These are phyloP conservation scores for Lyophyllum decastes DNA, from an alignment of 768 basidiomycete genomes.

Conservation along the genomic window DNA sequence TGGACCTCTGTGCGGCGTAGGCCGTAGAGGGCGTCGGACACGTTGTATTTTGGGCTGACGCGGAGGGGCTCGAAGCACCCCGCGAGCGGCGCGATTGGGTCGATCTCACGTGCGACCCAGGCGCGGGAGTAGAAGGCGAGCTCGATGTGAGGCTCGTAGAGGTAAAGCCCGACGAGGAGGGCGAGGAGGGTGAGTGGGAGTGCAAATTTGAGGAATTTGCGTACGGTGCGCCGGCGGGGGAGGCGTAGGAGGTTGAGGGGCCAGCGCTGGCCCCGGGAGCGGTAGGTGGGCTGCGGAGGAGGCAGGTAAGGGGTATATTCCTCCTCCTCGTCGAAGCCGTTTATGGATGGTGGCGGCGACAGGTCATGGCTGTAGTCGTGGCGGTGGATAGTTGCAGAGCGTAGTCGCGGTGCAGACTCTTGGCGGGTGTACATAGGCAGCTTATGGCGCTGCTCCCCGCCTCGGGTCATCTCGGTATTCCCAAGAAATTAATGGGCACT, in stretches of 20 bases:
- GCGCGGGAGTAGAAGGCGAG: constrained; percentile 72
- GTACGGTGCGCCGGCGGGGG: constrained; percentile 36
- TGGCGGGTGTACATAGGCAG: constrained; percentile 45
- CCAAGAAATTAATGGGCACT: neutral
- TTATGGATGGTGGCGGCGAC: constrained; percentile 23
- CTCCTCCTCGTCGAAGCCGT: constrained; percentile 15
- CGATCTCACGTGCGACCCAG: constrained; percentile 78
- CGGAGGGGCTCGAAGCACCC: constrained; percentile 73
- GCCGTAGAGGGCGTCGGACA: constrained; percentile 63
- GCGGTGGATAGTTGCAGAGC: constrained; percentile 23
- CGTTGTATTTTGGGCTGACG: constrained; percentile 68
- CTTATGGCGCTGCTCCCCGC: constrained; percentile 45
- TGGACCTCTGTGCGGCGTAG: constrained; percentile 72
- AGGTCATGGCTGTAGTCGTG: constrained; percentile 12
- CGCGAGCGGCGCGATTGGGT: constrained; percentile 58
- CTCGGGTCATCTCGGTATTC: constrained; percentile 32
- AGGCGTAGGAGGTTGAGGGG: constrained; percentile 20
- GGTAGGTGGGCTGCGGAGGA: constrained; percentile 24
- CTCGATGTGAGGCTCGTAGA: constrained; percentile 87
- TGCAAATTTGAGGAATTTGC: constrained; percentile 43
- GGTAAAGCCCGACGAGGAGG: constrained; percentile 49
- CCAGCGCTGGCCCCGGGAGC: constrained; percentile 25
- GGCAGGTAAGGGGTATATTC: constrained; percentile 19
- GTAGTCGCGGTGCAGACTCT: constrained; percentile 31
- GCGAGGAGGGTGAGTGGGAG: constrained; percentile 39